Percentiles rank a stretch among this genome's conserved stretches.
Evolutionary conservation across 371 early-diverging fungal species (phyloP).

Genomic region (Batrachochytrium dendrobatidis): DNA sequence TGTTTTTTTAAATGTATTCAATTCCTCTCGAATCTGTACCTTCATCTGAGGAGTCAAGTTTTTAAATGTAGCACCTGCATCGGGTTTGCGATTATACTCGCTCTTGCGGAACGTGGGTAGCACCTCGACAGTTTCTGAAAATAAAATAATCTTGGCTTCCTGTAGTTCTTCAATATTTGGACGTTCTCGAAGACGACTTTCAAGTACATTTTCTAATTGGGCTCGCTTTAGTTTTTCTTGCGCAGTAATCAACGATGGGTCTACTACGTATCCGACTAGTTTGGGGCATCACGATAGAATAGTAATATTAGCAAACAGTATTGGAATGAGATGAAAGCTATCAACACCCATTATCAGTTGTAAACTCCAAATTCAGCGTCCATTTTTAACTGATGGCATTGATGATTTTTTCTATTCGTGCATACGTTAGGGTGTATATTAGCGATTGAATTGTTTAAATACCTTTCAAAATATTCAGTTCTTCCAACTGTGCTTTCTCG

Average conservation of each 20-base stretch:
- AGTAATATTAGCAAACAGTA: not conserved
- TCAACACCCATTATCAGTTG: too few species aligned
- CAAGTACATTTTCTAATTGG: slow-evolving; percentile 58
- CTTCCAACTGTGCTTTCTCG: slow-evolving; percentile 29
- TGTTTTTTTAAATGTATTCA: slow-evolving; percentile 55
- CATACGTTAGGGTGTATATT: slow-evolving; percentile 7
- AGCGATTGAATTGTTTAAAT: too few species aligned
- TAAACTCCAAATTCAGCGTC: too few species aligned
- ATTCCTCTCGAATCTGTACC: slow-evolving; percentile 53
- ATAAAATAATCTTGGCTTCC: slow-evolving; percentile 62
- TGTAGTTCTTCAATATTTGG: slow-evolving; percentile 61
- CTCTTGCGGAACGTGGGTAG: slow-evolving; percentile 52
- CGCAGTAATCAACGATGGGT: slow-evolving; percentile 59
- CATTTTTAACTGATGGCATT: too few species aligned
- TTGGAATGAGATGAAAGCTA: not conserved
- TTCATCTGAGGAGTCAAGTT: slow-evolving; percentile 57
- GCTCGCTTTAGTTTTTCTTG: slow-evolving; percentile 56
- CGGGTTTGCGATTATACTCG: slow-evolving; percentile 57
- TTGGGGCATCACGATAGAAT: not conserved
- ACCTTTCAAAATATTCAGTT: slow-evolving; percentile 44
- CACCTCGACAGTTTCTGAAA: slow-evolving; percentile 49
- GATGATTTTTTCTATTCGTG: not conserved
- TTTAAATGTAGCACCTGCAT: slow-evolving; percentile 53
- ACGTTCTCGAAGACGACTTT: slow-evolving; percentile 62
- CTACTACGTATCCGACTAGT: slow-evolving; percentile 31